Base-by-base conservation (phyloP, 2,329 filamentous ascomycete species). In the Metarhizium guizhouense region DNA sequence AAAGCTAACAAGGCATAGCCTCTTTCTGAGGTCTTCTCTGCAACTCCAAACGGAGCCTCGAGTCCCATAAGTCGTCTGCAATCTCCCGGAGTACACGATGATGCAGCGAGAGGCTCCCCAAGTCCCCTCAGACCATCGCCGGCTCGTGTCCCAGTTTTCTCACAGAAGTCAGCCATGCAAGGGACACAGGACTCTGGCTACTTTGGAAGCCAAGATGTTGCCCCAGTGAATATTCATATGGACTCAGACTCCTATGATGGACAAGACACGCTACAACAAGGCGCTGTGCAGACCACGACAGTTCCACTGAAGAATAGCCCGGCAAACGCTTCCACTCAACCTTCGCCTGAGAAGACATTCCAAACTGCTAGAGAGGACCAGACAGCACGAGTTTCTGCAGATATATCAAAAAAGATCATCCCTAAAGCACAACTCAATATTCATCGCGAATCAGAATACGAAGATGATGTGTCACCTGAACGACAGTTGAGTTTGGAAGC, bases 161-260 rank as follows among this genome's bases (percentile, higher is more conserved):
- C 68, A 8, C 65, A 69, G n/a, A 70, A 64, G 56, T 63, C 61
- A 25, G 34, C 56, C 8, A 58, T 58, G 7, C 59, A 61, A 13
- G 61, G 58, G 42, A 63, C 61, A 2, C 68, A 71, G 40, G 86
- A 90, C 62, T 90, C 87, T 38, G 86, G 87, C 32, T 90, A 89
- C 63, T 83, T 88, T 71, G 86, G 85, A 50, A 87, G 84, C 62
- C 83, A 85, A 62, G 71, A 74, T 42, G 57, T 71, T 11, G 67
- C 68, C 29, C 57, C 62, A 11, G 59, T 63, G 11, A 58, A 62
- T 16, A 60, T 62, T 5, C 61, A 64, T 36, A 57, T 62, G 55
- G 64, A 65, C 20, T 56, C 59, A 5, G 55, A 63, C 14, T 49
- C 54, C 3, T 62, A 63, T 14, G 58, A 64, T 14, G 61, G 58